Base-by-base conservation (phyloP, 345 rosid species). In the Raphanus sativus region DNA sequence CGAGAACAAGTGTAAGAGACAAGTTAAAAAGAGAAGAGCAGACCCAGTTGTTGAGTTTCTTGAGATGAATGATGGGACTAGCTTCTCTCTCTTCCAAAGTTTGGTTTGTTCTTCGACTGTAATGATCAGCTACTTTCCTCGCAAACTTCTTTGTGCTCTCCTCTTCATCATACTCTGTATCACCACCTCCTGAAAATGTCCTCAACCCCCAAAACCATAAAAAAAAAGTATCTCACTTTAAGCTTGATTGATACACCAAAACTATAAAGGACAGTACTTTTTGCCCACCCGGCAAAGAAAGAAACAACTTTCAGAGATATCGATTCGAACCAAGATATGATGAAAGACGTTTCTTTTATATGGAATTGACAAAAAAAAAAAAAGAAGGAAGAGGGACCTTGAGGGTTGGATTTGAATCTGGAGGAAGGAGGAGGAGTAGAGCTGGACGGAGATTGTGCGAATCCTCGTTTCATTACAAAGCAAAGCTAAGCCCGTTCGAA, bases 11-110 rank as follows among this genome's bases (percentile, higher is more conserved):
- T 40, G 4, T 11, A 11, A 9, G 48, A 40, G 36, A 33, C 0
- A 5, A 5, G 30, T 2, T 28, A 28, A 28, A 28, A 4, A 28
- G 3, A 33, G 6, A 4, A 33, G 10, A 11, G 0, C 50, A 45
- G 55, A 95, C 99, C 99, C 99, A 92, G 36, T 92, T 92, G 80
- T 95, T 94, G 56, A 94, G 93, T 77, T 92, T 94, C 83, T 94
- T 92, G 67, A 92, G 82, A 82, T 92, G 98, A 72, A 92, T 94
- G 71, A 92, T 92, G 17, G 98, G 98, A 86, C 96, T 94, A 5
- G 97, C 95, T 89, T 94, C 98, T 80, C 98, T 82, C 81, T 94
- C 96, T 85, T 92, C 92, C 66, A 94, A 77, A 38, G 98, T 92
- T 85, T 90, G 96, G 78, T 92, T 95, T 1, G 96, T 92, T 85